These are phyloP conservation scores for Epichloe festucae DNA, from an alignment of 2,329 filamentous ascomycete genomes.

Conservation along the genomic window DNA sequence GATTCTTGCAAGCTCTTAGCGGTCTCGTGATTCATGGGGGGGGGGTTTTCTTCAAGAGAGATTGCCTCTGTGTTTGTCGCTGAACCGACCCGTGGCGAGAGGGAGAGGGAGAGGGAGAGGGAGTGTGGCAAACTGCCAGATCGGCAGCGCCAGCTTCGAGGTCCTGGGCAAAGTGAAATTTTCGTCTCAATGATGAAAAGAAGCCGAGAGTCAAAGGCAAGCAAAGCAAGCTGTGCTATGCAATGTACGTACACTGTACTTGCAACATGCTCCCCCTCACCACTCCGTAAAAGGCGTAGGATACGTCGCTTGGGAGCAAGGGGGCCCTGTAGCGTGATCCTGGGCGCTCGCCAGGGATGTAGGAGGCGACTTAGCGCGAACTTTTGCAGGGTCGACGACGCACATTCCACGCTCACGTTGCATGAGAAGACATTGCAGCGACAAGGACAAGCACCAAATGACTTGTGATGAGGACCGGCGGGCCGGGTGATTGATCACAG, in stretches of 20 bases:
- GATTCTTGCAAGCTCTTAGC: not conserved
- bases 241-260: not conserved
- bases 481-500: not conserved
- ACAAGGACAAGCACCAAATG: not conserved
- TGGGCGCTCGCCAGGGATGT: not conserved
- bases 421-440: conserved; percentile 2
- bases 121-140: not conserved
- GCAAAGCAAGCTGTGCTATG: no score
- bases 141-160: not conserved
- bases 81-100: no score
- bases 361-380: conserved; percentile 6
- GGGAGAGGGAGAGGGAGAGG: no score
- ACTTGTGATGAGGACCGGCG: not conserved
- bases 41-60: not conserved
- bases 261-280: not conserved
- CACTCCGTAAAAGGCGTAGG: not conserved
- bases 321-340: conserved; percentile 2
- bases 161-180: not conserved
- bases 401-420: not conserved
- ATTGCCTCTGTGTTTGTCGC: not conserved
- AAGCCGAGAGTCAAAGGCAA: not conserved
- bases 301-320: conserved; percentile 4
- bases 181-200: not conserved
- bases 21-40: not conserved
- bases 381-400: conserved; percentile 6